A percentile compares a stretch with the other conserved stretches of the same genome.
These are phyloP conservation scores for Trichoderma sp. DNA, from an alignment of 2,329 filamentous ascomycete genomes.

Conservation along the genomic window DNA sequence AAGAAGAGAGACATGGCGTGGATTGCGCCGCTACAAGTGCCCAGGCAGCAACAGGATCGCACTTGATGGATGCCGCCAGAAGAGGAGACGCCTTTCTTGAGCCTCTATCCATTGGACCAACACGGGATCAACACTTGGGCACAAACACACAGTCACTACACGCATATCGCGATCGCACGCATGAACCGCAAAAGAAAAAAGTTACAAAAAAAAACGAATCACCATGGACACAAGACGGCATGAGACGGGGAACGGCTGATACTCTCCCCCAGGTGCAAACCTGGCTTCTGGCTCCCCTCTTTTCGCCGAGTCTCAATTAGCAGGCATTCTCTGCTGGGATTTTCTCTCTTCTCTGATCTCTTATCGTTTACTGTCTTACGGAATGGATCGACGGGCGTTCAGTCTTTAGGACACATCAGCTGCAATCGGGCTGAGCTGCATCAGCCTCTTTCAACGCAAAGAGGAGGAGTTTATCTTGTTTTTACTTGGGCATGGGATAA, in stretches of 20 bases:
- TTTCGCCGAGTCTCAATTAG: conserved; percentile 9
- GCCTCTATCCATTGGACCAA: conserved; percentile 5
- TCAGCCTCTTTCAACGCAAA: conserved; percentile 18
- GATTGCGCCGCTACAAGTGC: conserved; percentile 9
- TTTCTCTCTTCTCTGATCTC: neutral
- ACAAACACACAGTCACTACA: neutral
- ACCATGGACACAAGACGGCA: conserved; percentile 23
- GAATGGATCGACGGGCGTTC: conserved; percentile 8
- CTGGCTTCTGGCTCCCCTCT: conserved; percentile 19
- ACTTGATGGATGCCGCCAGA: conserved; percentile 9
- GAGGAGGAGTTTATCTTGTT: conserved; percentile 8
- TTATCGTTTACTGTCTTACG: neutral
- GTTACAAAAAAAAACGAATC: conserved; percentile 5
- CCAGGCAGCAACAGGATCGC: neutral
- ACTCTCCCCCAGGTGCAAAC: conserved; percentile 26
- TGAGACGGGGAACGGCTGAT: conserved; percentile 21
- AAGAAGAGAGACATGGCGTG: neutral
- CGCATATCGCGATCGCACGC: neutral
- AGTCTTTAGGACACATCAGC: conserved; percentile 10
- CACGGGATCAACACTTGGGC: conserved; percentile 1
- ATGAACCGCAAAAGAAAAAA: conserved; percentile 10
- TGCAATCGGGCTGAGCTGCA: conserved; percentile 20
- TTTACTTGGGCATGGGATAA: conserved; percentile 15
- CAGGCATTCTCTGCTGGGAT: conserved; percentile 13
- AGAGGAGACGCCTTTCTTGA: neutral